These are phyloP conservation scores for Amanita muscaria DNA, from an alignment of 768 basidiomycete species.

Conservation along the genomic window DNA sequence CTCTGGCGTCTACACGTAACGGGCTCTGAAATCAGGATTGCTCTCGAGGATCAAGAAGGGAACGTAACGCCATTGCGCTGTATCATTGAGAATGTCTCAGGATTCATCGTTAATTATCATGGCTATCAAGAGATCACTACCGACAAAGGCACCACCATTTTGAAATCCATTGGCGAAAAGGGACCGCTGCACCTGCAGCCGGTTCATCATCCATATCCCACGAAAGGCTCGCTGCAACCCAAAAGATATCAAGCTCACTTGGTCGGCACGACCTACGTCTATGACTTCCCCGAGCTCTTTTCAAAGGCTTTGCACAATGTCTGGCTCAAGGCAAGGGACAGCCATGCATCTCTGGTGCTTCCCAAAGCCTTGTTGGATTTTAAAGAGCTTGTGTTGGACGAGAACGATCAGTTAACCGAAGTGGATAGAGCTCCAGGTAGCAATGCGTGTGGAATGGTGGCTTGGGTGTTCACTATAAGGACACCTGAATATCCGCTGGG, in stretches of 20 bases:
- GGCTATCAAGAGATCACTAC: conserved; percentile 97
- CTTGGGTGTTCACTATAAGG: conserved; percentile 86
- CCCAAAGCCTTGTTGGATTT: conserved; percentile 79
- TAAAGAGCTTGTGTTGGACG: conserved; percentile 89
- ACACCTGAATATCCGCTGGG: conserved; percentile 92
- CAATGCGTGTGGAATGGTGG: conserved; percentile 96
- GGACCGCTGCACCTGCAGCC: conserved; percentile 95
- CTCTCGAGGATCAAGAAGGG: conserved; percentile 90
- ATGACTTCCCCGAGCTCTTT: conserved; percentile 99
- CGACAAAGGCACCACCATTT: conserved; percentile 89
- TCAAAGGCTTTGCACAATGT: conserved; percentile 92
- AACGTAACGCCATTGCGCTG: conserved; percentile 95
- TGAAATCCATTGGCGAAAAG: conserved; percentile 97
- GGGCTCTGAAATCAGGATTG: conserved; percentile 92
- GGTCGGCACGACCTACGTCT: conserved; percentile 96
- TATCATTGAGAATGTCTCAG: conserved; percentile 97
- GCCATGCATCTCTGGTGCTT: conserved; percentile 54
- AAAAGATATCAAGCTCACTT: conserved; percentile 99
- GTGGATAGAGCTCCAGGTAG: conserved; percentile 90
- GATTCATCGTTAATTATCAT: conserved; percentile 97
- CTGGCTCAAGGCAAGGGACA: conserved; percentile 68
- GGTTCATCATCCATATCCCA: conserved; percentile 87
- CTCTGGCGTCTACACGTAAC: conserved; percentile 98
- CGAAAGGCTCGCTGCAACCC: conserved; percentile 96
- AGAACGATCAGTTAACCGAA: conserved; percentile 83